These are phyloP conservation scores for Chlorencoelia australis DNA, from an alignment of 2,329 filamentous ascomycete species.

Conservation along the genomic window DNA sequence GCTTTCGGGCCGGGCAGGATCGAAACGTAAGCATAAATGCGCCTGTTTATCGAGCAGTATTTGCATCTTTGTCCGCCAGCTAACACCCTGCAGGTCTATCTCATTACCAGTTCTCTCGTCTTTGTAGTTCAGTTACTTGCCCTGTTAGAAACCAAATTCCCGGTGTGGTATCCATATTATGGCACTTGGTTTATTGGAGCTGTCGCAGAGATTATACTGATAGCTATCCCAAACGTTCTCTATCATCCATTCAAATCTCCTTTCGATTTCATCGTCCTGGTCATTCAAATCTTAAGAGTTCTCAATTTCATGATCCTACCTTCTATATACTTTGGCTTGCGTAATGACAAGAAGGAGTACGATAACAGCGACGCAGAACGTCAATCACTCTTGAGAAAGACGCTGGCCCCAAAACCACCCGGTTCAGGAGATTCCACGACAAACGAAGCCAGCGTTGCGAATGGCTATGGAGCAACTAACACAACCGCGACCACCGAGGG, in stretches of 20 bases:
- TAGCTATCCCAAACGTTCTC: conserved; percentile 28
- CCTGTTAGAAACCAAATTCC: conserved; percentile 39
- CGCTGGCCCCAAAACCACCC: conserved; percentile 24
- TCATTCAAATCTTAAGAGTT: conserved; percentile 22
- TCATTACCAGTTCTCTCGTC: conserved; percentile 51
- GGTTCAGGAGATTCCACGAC: conserved; percentile 17
- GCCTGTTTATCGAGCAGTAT: background rate
- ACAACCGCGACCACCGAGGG: conserved; percentile 12
- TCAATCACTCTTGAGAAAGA: conserved; percentile 44
- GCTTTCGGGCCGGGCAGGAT: conserved; percentile 22
- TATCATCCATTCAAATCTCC: conserved; percentile 11
- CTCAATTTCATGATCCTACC: conserved; percentile 27
- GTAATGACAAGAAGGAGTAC: conserved; percentile 23
- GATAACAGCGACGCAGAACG: conserved; percentile 42
- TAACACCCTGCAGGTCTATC: conserved; percentile 35
- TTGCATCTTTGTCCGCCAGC: background rate
- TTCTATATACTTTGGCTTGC: conserved; percentile 25
- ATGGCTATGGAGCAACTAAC: conserved; percentile 21
- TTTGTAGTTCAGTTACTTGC: conserved; percentile 51
- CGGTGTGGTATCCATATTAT: conserved; percentile 53
- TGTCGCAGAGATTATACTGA: conserved; percentile 41
- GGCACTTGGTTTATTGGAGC: conserved; percentile 52
- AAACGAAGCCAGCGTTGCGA: too few relatives aligned
- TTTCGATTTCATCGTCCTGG: conserved; percentile 18
- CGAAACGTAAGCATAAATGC: conserved; percentile 18